Evolutionary conservation across 2,329 filamentous ascomycete species (phyloP).

Genomic region (Colletotrichum cordylinicola): DNA sequence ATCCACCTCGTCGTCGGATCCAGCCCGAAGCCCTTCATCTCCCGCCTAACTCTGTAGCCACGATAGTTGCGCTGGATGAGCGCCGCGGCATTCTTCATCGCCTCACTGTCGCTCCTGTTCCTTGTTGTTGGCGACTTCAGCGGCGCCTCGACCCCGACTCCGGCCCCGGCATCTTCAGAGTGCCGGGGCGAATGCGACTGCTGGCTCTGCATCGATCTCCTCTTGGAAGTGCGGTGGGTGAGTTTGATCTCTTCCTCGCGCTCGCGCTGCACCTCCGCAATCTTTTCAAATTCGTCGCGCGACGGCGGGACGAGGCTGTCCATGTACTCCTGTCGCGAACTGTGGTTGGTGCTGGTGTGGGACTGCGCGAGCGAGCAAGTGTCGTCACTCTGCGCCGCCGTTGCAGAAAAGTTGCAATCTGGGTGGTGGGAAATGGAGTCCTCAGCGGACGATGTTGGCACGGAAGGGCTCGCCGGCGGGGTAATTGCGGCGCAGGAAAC

Average conservation of each 20-base stretch:
- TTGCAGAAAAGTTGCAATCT: conserved; percentile 2
- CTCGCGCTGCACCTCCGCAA: conserved; percentile 53
- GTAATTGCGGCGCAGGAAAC: conserved; percentile 12
- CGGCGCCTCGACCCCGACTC: not conserved
- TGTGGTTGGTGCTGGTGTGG: conserved; percentile 6
- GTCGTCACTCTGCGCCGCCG: conserved; percentile 16
- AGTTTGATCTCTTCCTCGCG: conserved; percentile 50
- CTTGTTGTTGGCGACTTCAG: not conserved
- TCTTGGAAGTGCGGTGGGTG: conserved; percentile 41
- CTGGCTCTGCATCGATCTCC: conserved; percentile 38
- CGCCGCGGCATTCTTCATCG: conserved; percentile 52
- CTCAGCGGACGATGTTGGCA: conserved; percentile 7
- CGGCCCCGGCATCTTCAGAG: not conserved
- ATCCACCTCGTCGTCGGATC: conserved; percentile 75
- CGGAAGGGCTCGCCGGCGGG: conserved; percentile 18
- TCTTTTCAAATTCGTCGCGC: conserved; percentile 50
- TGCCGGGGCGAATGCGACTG: conserved; percentile 22
- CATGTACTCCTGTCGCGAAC: conserved; percentile 49
- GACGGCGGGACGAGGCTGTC: conserved; percentile 56
- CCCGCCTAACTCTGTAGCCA: conserved; percentile 75
- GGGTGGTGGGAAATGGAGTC: not conserved
- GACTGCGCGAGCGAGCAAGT: conserved; percentile 17
- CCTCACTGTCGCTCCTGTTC: conserved; percentile 22
- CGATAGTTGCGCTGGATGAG: conserved; percentile 77
- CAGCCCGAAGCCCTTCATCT: conserved; percentile 72